Base-by-base conservation (phyloP, 192 early-diverging fungal species). In the Kappamyces sp. region DNA sequence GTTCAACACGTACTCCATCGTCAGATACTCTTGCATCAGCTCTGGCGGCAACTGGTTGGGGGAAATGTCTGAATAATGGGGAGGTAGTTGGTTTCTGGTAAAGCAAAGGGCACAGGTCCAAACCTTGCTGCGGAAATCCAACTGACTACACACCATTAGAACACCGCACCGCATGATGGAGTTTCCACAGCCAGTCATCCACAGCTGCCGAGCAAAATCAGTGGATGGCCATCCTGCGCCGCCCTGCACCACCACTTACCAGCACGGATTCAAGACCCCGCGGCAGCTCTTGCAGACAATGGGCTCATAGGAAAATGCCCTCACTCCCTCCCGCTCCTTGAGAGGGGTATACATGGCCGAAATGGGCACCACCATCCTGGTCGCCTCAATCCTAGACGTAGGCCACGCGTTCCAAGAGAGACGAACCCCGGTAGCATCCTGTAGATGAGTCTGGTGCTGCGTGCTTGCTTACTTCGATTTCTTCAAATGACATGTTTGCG, bases 31-130 rank as follows among this genome's bases (percentile, higher is more conserved):
- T 48, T 85, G 81, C 59, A 93, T 68, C 39, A 99, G 76, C 69
- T 99, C 96, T 33, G 91, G 86, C 2, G 96, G 96, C 47, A 99
- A 79, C 59, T 94, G 93, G 58, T 82, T 85, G 34, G 80, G 84
- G 43, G 88, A 88, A 64, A 99, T 94, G 69, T 99, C 93, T 65
- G 87, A 86, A 68, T 99, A 99, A 60, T 99, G 94, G 63, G 92
- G 88, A 30, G 96, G 94, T 65, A 99, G 89, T 65, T 90, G 89
- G 72, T 97, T 99, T 42, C 96, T 85, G 66, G 91, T 88, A 66
- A 96, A 71, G 65, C 96, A 97, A 71, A 99, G 94, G n/a, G 96
- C 91, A 63, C 96, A 99, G 58, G 95, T 93, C 96, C 96, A 99
- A 33, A 97, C 77, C 71, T 92, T 93, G 7, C 84, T 88, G 37